Evolutionary conservation across 345 rosid species (phyloP).

Genomic region (Litchi chinensis): DNA sequence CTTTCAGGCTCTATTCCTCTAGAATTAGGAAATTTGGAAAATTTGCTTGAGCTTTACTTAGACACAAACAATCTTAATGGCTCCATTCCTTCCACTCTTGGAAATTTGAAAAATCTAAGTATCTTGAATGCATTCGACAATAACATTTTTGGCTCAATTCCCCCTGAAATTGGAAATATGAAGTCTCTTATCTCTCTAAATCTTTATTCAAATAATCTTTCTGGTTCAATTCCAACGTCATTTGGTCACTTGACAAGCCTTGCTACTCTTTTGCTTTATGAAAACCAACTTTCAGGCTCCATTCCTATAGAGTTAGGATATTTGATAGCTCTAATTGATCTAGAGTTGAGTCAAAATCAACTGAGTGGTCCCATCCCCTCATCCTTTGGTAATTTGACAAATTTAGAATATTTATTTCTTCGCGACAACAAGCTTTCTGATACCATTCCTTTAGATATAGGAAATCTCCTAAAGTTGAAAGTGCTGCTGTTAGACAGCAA

Average conservation of each 20-base stretch:
- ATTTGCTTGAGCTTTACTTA: slow-evolving; percentile 23
- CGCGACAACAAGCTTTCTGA: slow-evolving; percentile 28
- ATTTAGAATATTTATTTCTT: slow-evolving; percentile 13
- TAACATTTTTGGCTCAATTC: slow-evolving; percentile 35
- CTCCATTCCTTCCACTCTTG: slow-evolving; percentile 31
- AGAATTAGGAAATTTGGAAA: slow-evolving; percentile 25
- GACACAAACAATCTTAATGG: slow-evolving; percentile 31
- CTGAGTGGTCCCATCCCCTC: slow-evolving; percentile 12
- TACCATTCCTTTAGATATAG: slow-evolving; percentile 21
- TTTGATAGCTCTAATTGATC: background rate
- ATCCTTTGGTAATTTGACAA: background rate
- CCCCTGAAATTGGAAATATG: slow-evolving; percentile 34
- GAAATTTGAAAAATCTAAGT: slow-evolving; percentile 22
- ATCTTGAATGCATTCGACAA: slow-evolving; percentile 21
- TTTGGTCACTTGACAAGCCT: slow-evolving; percentile 18
- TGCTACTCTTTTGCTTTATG: background rate
- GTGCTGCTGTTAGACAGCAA: slow-evolving; percentile 10
- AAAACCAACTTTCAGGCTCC: slow-evolving; percentile 27
- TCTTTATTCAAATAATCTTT: slow-evolving; percentile 20
- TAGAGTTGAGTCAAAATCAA: slow-evolving; percentile 16
- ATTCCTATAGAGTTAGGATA: slow-evolving; percentile 27
- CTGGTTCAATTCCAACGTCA: slow-evolving; percentile 31
- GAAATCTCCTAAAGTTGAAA: background rate
- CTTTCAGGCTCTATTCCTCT: slow-evolving; percentile 28
- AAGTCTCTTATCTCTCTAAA: slow-evolving; percentile 18